phyloP scores from a whole-genome alignment of 257 asterid genomes.

The Lycium ferocissimum region DNA sequence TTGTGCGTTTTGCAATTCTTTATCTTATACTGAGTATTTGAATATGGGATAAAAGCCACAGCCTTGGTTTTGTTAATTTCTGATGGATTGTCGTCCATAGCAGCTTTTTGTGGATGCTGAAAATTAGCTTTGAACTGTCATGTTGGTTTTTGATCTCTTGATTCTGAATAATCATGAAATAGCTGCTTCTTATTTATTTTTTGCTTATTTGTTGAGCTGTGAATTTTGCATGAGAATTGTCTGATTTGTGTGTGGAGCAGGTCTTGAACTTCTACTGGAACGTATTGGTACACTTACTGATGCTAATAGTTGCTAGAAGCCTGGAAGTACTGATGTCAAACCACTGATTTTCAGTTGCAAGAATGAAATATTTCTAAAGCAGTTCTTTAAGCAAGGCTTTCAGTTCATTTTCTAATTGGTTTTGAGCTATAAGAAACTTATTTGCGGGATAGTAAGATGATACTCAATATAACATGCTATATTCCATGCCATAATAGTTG shows the following conservation, averaged over 20 bases:
- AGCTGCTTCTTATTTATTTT: background rate
- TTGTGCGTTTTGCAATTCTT: background rate
- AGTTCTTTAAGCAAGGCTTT: background rate
- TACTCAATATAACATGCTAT: background rate
- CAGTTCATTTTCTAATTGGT: background rate
- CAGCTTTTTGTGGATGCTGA: background rate
- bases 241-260: background rate
- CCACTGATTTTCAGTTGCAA: too few relatives aligned
- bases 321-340: too few relatives aligned
- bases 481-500: background rate
- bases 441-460: background rate
- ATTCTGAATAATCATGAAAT: background rate
- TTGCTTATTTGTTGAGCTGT: background rate
- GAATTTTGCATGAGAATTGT: background rate
- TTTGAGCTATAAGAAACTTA: background rate
- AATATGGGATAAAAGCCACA: background rate
- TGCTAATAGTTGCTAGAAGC: background rate
- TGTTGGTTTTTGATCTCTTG: background rate
- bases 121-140: background rate
- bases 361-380: background rate
- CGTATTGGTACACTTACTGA: background rate
- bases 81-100: background rate
- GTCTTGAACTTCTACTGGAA: background rate
- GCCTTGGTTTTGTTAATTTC: too few relatives aligned
- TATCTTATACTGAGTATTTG: background rate